Percentiles rank a stretch among this genome's conserved stretches.
These are phyloP conservation scores for Phytophthora sp. DNA, from an alignment of 352 stramenopile species.

Conservation along the genomic window DNA sequence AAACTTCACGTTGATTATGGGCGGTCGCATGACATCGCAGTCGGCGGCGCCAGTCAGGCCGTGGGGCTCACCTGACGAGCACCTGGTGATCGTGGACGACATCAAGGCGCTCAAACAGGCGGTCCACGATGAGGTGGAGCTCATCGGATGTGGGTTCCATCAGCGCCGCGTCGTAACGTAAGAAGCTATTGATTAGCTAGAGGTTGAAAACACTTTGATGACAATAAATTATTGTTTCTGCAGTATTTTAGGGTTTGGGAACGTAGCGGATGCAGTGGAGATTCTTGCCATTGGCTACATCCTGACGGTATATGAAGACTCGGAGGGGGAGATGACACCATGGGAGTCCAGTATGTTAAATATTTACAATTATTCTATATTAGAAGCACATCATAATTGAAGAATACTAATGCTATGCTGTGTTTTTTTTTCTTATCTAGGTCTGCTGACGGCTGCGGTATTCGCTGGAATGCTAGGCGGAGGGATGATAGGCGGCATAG, in stretches of 20 bases:
- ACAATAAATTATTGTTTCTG: no score
- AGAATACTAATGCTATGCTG: background rate
- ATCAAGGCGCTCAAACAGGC: slow-evolving; percentile 66
- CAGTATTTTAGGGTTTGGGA: slow-evolving; percentile 81
- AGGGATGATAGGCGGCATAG: slow-evolving; percentile 73
- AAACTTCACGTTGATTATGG: slow-evolving; percentile 10
- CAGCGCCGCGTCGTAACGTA: slow-evolving; percentile 74
- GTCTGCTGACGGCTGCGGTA: slow-evolving; percentile 86
- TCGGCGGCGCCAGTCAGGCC: slow-evolving; percentile 26
- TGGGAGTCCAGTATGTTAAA: slow-evolving; percentile 70
- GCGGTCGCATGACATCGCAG: slow-evolving; percentile 9
- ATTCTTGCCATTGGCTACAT: slow-evolving; percentile 93
- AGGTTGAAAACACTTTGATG: no score
- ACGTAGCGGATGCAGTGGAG: slow-evolving; percentile 91
- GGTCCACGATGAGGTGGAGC: slow-evolving; percentile 80
- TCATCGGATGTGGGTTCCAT: slow-evolving; percentile 75
- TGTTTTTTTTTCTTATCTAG: slow-evolving; percentile 36
- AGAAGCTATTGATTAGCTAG: slow-evolving; percentile 31
- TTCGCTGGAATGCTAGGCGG: slow-evolving; percentile 91
- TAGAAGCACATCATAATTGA: background rate
- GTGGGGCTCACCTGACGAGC: slow-evolving; percentile 33
- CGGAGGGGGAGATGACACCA: slow-evolving; percentile 64
- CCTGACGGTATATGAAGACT: slow-evolving; percentile 75
- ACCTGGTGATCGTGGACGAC: slow-evolving; percentile 54
- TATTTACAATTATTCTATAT: slow-evolving; percentile 11